Evolutionary conservation across 208 protist species (phyloP), one percentile per base, ranked within the genome.

Genomic region (Trypanosoma conorhini): DNA sequence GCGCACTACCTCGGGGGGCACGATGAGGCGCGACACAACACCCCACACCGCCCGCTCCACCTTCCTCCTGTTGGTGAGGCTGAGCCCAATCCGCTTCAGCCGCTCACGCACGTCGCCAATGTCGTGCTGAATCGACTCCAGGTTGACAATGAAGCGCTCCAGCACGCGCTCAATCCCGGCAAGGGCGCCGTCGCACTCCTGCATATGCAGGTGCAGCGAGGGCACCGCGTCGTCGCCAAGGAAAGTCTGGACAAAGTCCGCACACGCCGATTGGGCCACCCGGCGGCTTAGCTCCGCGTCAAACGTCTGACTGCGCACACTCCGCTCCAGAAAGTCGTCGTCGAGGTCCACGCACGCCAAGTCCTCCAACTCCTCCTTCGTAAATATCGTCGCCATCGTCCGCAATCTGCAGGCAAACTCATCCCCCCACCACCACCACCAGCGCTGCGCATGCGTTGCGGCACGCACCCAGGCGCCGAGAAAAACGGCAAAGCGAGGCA

Each of bases 1-100:
- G 61, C 86, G 88, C 66, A 96, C 86, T 0, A 93, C 75, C 57
- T 93, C 87, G 0, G 91, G 91, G 2, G 91, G 86, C 22, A 96
- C 76, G 12, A 96, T 77, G 24, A 92, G 67, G 28, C 78, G 74
- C 0, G 80, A 84, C 21, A 91, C 75, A 15, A 81, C 77, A 30
- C 58, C 64, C 77, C 85, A 88, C 65, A 96, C 61, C 24, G 91
- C 67, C 48, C 62, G 65, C 67, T 93, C 87, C 57, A 85, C 72
- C 26, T 40, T 46, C 2, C 73, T 69, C 10, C 78, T 76, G 64
- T 93, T 92, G 48, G 19, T 51, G 17, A 93, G 80, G 60, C 79
- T 61, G 15, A 86, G 64, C 0, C 80, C 79, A 22, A 81, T 86
- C 21, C 67, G 62, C 21, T 82, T 76, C 17, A 93, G 82, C 24